Percentiles rank a stretch among this genome's conserved stretches.
These are phyloP conservation scores for Colletotrichum chlorophyti DNA, from an alignment of 2,329 filamentous ascomycete species.

Conservation along the genomic window DNA sequence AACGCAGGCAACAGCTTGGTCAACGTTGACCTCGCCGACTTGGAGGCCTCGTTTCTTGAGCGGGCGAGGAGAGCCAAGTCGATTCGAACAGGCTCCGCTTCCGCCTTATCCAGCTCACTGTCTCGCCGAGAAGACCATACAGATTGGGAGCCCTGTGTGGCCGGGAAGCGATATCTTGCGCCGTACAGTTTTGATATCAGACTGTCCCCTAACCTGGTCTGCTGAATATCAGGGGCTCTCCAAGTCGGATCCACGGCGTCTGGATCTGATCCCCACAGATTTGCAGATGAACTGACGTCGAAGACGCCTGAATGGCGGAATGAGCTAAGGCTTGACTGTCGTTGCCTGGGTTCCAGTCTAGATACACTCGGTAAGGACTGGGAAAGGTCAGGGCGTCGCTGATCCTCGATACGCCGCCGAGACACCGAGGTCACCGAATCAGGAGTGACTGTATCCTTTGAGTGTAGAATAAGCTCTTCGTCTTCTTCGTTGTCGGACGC, in stretches of 20 bases:
- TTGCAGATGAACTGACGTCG: slow-evolving; percentile 10
- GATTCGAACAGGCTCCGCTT: neutral
- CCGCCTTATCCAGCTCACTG: slow-evolving; percentile 8
- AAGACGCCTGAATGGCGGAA: slow-evolving; percentile 32
- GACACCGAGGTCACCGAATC: too few relatives aligned
- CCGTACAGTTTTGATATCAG: slow-evolving; percentile 14
- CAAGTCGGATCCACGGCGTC: slow-evolving; percentile 43
- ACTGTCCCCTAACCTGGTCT: slow-evolving; percentile 28
- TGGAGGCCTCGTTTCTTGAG: slow-evolving; percentile 1
- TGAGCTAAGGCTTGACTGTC: slow-evolving; percentile 31
- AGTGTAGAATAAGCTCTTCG: slow-evolving; percentile 34
- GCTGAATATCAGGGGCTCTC: slow-evolving; percentile 43
- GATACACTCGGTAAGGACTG: neutral
- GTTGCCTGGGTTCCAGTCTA: slow-evolving; percentile 3
- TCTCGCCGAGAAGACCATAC: slow-evolving; percentile 27
- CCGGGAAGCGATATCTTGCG: slow-evolving; percentile 22
- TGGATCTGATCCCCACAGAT: slow-evolving; percentile 27
- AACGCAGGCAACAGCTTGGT: slow-evolving; percentile 17
- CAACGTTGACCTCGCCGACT: slow-evolving; percentile 10
- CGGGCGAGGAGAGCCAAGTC: slow-evolving; percentile 16
- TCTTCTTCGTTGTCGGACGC: slow-evolving; percentile 36
- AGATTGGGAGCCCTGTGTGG: slow-evolving; percentile 12
- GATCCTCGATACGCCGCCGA: too few relatives aligned
- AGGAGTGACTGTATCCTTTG: neutral
- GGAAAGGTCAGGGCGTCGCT: neutral